Conservation (phyloP, 2,329 filamentous ascomycete species). For the Mycocentrospora acerina region DNA sequence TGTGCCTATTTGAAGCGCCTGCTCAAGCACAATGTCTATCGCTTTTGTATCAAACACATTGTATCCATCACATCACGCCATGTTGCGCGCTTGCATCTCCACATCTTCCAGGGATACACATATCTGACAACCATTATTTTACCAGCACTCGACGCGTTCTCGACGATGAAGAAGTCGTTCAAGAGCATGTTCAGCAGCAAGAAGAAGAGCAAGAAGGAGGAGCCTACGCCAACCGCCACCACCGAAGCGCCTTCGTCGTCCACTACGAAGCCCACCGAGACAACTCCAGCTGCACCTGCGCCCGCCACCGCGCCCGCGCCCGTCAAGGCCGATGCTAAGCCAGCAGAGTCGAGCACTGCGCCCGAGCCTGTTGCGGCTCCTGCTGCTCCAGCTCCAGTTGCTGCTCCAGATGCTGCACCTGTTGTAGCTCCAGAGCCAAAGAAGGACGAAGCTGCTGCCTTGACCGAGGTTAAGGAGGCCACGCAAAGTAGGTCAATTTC, state of each 20-base stretch:
- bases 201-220: slow-evolving; percentile 37
- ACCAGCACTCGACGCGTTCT: slow-evolving; percentile 38
- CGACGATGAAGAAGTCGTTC: slow-evolving; percentile 41
- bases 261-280: slow-evolving; percentile 35
- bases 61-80: no score
- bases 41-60: no score
- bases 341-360: slow-evolving; percentile 5
- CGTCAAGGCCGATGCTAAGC: slow-evolving; percentile 9
- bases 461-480: slow-evolving; percentile 36
- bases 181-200: slow-evolving; percentile 37
- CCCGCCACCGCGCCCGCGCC: slow-evolving; percentile 28
- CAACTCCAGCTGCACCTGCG: slow-evolving; percentile 34
- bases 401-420: slow-evolving; percentile 11
- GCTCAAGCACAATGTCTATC: no score
- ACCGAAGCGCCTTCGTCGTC: slow-evolving; percentile 26
- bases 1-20: no score
- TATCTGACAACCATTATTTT: background rate
- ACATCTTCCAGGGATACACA: background rate
- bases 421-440: slow-evolving; percentile 21
- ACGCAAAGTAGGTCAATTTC: slow-evolving; percentile 36
- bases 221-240: slow-evolving; percentile 28
- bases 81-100: no score
- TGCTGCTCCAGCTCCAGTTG: slow-evolving; percentile 1
- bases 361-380: slow-evolving; percentile 10
- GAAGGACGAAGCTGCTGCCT: slow-evolving; percentile 30